Percentiles rank a stretch among this genome's conserved stretches.
Conservation (phyloP, 805 yeast genomes). For the Scheffersomyces spartinae region DNA sequence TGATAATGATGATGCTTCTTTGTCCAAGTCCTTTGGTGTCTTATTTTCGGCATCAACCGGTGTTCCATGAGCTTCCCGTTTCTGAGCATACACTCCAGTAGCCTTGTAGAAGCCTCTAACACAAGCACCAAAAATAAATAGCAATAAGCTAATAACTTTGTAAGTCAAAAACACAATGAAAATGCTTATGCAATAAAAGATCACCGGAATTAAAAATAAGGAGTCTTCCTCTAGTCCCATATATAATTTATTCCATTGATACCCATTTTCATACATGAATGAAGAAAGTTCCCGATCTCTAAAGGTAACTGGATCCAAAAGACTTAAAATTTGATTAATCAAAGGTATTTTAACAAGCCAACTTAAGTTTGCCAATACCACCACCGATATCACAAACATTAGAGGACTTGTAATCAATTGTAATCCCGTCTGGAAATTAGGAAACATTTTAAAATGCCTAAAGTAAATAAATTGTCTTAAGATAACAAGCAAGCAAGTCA, state of each 20-base stretch:
- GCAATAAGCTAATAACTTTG: too few relatives aligned
- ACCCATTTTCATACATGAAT: slow-evolving; percentile 16
- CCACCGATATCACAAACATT: slow-evolving; percentile 12
- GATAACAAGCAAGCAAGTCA: slow-evolving; percentile 40
- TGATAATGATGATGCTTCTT: slow-evolving; percentile 4
- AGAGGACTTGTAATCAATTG: slow-evolving; percentile 18
- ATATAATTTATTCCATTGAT: slow-evolving; percentile 43
- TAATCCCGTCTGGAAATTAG: slow-evolving; percentile 27
- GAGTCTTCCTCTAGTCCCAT: slow-evolving; percentile 53
- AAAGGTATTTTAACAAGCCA: slow-evolving; percentile 20
- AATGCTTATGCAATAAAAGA: slow-evolving; percentile 37
- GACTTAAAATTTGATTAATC: slow-evolving; percentile 27
- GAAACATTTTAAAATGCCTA: slow-evolving; percentile 17
- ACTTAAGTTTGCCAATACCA: slow-evolving; percentile 23
- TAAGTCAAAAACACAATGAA: slow-evolving; percentile 30
- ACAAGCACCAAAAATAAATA: slow-evolving; percentile 9
- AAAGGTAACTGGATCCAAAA: slow-evolving; percentile 43
- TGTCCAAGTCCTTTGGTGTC: background rate
- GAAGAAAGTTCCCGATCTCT: too few relatives aligned
- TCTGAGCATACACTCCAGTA: too few relatives aligned
- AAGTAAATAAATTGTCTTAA: slow-evolving; percentile 43
- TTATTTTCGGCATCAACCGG: background rate
- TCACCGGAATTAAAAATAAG: slow-evolving; percentile 47
- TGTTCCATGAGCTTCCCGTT: too few relatives aligned
- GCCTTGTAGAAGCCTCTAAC: too few relatives aligned